Percentiles rank a stretch among this genome's conserved stretches.
phyloP scores from a whole-genome alignment of 2,329 filamentous ascomycete species.

The Scopulariopsis brevicaulis region DNA sequence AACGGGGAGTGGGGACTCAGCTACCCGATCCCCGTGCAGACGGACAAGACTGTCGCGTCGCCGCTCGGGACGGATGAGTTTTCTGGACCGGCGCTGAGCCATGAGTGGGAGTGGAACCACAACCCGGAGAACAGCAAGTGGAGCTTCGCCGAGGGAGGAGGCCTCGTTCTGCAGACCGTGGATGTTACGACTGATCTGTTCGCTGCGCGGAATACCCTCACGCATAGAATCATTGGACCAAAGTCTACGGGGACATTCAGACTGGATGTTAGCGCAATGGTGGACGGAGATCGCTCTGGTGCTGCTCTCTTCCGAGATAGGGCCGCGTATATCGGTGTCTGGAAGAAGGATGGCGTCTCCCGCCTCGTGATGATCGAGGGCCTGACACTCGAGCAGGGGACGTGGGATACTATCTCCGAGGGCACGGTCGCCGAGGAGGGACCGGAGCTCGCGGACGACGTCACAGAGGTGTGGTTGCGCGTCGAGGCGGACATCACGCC shows the following conservation, averaged over 20 bases:
- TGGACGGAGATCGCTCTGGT: conserved; percentile 36
- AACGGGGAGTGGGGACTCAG: conserved; percentile 30
- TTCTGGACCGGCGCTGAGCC: conserved; percentile 11
- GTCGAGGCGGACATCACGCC: conserved; percentile 12
- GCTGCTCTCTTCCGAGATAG: conserved; percentile 39
- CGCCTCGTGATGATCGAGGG: conserved; percentile 17
- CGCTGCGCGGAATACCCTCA: conserved; percentile 30
- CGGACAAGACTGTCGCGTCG: conserved; percentile 9
- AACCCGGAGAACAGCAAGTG: conserved; percentile 40
- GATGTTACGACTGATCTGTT: conserved; percentile 38
- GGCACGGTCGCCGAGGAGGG: conserved; percentile 15
- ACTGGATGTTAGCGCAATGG: conserved; percentile 34
- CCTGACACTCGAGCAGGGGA: conserved; percentile 14
- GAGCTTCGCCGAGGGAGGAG: conserved; percentile 20
- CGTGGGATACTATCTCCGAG: conserved; percentile 18
- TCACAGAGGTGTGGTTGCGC: conserved; percentile 11
- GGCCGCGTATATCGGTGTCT: conserved; percentile 39
- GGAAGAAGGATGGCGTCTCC: conserved; percentile 17
- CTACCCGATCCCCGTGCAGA: conserved; percentile 22
- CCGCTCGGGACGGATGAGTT: conserved; percentile 29
- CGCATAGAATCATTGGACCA: conserved; percentile 32
- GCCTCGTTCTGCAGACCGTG: conserved; percentile 30
- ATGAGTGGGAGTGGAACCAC: conserved; percentile 49
- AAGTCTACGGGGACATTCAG: conserved; percentile 33
- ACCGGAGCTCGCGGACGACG: background rate